Conservation (phyloP, 2,329 filamentous ascomycete species). For the Aureobasidium sp. region DNA sequence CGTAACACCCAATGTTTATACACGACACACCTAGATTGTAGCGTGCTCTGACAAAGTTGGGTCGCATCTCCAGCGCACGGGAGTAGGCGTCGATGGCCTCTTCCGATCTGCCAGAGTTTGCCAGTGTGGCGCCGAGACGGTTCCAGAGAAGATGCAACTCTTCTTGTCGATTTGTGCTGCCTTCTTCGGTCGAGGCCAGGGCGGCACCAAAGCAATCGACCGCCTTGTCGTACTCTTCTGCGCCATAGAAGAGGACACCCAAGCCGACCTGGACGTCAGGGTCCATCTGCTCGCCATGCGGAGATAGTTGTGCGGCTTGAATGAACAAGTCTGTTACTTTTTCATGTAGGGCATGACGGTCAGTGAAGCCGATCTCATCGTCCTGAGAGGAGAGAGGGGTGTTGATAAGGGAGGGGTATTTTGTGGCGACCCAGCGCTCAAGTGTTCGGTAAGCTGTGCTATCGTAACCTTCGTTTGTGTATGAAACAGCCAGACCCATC, state of each 20-base stretch:
- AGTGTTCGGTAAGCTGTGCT: constrained; percentile 92
- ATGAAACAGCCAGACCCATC: constrained; percentile 93
- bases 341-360: constrained; percentile 81
- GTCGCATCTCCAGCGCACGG: constrained; percentile 78
- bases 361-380: constrained; percentile 85
- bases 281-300: constrained; percentile 91
- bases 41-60: constrained; percentile 92
- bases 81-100: constrained; percentile 97
- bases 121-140: constrained; percentile 87
- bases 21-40: constrained; percentile 96
- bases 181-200: constrained; percentile 75
- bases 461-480: constrained; percentile 98
- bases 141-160: constrained; percentile 97
- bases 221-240: constrained; percentile 96
- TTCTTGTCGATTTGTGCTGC: constrained; percentile 72
- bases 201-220: constrained; percentile 97
- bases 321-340: constrained; percentile 90
- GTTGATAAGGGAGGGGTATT: constrained; percentile 76
- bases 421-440: constrained; percentile 92
- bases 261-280: constrained; percentile 96
- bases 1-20: constrained; percentile 94
- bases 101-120: constrained; percentile 87
- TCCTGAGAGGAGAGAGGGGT: constrained; percentile 65
- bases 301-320: constrained; percentile 81
- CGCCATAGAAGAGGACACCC: constrained; percentile 94